phyloP scores from a whole-genome alignment of 441 rosid genomes.

The Daphne laureola region DNA sequence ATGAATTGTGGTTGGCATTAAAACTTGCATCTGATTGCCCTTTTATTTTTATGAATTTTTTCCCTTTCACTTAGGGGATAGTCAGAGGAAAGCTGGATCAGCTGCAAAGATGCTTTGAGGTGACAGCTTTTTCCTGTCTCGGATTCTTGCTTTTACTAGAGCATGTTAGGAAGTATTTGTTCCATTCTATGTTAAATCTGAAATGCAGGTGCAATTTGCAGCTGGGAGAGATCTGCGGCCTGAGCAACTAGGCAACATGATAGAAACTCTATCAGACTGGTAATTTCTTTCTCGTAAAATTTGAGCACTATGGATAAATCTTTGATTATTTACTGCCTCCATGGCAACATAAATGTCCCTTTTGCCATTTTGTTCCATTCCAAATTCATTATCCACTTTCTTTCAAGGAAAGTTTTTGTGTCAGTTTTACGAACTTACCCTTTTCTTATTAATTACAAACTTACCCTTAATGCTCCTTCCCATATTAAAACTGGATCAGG shows the following conservation, averaged over 20 bases:
- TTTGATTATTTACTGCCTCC: no score
- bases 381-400: no score
- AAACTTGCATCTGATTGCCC: no score
- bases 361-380: no score
- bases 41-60: slow-evolving; percentile 9
- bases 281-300: slow-evolving; percentile 22
- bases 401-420: no score
- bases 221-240: slow-evolving; percentile 98
- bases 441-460: no score
- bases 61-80: slow-evolving; percentile 56
- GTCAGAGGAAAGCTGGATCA: slow-evolving; percentile 98
- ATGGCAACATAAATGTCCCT: no score
- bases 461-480: no score
- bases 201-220: slow-evolving; percentile 79
- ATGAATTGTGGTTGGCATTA: no score
- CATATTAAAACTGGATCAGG: no score
- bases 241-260: slow-evolving; percentile 81
- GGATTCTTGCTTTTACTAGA: background rate
- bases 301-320: background rate
- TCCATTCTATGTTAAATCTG: slow-evolving; percentile 6
- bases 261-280: slow-evolving; percentile 88
- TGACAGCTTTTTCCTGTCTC: slow-evolving; percentile 20
- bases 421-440: no score
- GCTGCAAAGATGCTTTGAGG: slow-evolving; percentile 94
- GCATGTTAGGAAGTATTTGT: background rate